Conservation (phyloP, 352 stramenopile species). For the Stephanocyclus meneghinianus region DNA sequence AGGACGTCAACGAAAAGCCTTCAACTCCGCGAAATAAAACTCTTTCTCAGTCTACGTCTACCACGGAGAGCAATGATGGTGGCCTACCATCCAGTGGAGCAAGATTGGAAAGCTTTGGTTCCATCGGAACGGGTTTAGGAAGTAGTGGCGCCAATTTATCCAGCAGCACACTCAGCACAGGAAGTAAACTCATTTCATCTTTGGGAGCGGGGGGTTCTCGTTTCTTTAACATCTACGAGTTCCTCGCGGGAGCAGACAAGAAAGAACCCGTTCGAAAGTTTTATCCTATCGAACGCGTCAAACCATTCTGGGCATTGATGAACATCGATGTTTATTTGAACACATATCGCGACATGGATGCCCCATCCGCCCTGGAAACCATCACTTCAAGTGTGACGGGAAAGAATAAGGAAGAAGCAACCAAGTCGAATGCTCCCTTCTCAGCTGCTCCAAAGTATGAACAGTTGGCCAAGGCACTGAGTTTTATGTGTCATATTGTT, state of each 20-base stretch:
- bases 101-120: neutral
- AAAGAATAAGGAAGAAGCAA: slow-evolving; percentile 12
- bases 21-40: slow-evolving; percentile 5
- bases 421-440: slow-evolving; percentile 22
- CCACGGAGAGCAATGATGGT: slow-evolving; percentile 2
- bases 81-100: slow-evolving; percentile 16
- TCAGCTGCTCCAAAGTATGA: slow-evolving; percentile 71
- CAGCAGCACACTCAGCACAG: slow-evolving; percentile 26
- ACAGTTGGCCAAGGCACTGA: slow-evolving; percentile 78
- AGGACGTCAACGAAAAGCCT: neutral
- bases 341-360: slow-evolving; percentile 27
- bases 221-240: slow-evolving; percentile 82
- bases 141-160: slow-evolving; percentile 16
- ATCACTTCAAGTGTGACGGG: slow-evolving; percentile 7
- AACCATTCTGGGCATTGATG: slow-evolving; percentile 82
- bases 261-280: slow-evolving; percentile 78
- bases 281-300: slow-evolving; percentile 79
- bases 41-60: neutral
- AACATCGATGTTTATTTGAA: slow-evolving; percentile 77
- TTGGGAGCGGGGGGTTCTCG: slow-evolving; percentile 22
- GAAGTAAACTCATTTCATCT: slow-evolving; percentile 13
- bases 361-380: neutral
- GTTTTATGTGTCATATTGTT: slow-evolving; percentile 80
- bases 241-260: slow-evolving; percentile 70
- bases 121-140: slow-evolving; percentile 11